Conservation (phyloP, 2,329 filamentous ascomycete genomes). For the Plenodomus biglobosus region DNA sequence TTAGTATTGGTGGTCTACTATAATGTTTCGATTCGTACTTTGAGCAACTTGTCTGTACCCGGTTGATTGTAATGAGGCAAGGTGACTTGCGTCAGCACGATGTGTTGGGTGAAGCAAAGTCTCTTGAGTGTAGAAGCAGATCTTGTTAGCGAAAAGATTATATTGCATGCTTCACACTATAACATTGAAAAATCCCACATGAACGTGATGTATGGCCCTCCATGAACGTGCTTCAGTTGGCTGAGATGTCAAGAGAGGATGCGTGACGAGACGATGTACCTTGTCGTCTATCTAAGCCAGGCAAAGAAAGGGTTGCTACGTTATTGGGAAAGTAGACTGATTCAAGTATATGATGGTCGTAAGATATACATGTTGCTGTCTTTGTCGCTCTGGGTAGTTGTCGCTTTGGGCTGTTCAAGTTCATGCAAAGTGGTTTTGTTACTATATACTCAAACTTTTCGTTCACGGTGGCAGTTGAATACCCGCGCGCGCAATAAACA, state of each 20-base stretch:
- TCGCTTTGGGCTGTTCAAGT: neutral
- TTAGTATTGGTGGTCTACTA: constrained; percentile 14
- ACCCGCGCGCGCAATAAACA: constrained; percentile 3
- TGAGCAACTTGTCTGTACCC: constrained; percentile 24
- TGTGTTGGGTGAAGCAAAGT: constrained; percentile 19
- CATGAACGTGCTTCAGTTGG: neutral
- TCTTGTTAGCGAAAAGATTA: constrained; percentile 43
- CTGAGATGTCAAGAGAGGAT: too few species aligned
- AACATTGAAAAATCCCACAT: neutral
- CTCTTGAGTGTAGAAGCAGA: constrained; percentile 25
- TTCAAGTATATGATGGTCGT: too few species aligned
- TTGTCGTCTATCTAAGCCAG: too few species aligned
- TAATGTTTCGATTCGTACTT: constrained; percentile 31
- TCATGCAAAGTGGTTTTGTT: constrained; percentile 2
- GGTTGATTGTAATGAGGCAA: constrained; percentile 12
- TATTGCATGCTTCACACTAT: constrained; percentile 10
- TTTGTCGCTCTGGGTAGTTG: neutral
- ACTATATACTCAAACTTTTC: neutral
- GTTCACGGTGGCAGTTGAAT: constrained; percentile 14
- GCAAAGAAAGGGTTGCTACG: too few species aligned
- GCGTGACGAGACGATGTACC: too few species aligned
- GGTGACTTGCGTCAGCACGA: constrained; percentile 17
- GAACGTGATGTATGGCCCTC: neutral
- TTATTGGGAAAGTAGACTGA: too few species aligned
- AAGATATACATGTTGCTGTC: neutral